These are phyloP conservation scores for Cladochytrium replicatum DNA, from an alignment of 192 early-diverging fungal genomes.

Conservation along the genomic window DNA sequence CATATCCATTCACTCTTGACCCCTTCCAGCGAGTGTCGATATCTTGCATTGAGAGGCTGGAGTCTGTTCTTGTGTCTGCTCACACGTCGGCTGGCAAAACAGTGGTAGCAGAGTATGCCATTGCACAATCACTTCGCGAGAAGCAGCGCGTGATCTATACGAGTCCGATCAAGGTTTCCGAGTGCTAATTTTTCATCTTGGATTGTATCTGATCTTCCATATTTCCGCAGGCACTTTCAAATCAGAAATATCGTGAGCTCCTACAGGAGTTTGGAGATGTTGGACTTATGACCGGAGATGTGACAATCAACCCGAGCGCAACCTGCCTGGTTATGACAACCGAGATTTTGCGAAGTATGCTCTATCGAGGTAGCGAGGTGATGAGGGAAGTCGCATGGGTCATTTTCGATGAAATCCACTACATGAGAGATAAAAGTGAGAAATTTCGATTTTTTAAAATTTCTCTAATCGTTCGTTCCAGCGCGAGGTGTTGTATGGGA, in stretches of 20 bases:
- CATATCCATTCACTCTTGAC: conserved; percentile 87
- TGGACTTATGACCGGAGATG: conserved; percentile 97
- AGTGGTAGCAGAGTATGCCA: conserved; percentile 98
- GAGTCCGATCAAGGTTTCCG: conserved; percentile 88
- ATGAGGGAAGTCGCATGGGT: conserved; percentile 97
- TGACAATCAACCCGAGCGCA: conserved; percentile 87
- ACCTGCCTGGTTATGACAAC: conserved; percentile 97
- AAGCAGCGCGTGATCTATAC: conserved; percentile 97
- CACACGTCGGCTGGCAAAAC: conserved; percentile 98
- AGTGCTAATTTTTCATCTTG: background rate
- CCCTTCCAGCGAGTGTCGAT: conserved; percentile 89
- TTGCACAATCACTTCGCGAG: conserved; percentile 72
- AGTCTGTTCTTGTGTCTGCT: conserved; percentile 91
- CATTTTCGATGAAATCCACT: conserved; percentile 97
- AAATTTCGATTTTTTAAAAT: background rate
- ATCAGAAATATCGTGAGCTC: conserved; percentile 97
- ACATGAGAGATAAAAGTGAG: conserved; percentile 85
- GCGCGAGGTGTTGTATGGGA: conserved; percentile 99
- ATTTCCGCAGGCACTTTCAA: conserved; percentile 67
- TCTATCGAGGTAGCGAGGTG: conserved; percentile 91
- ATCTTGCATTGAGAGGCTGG: conserved; percentile 77
- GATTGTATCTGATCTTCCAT: conserved; percentile 1
- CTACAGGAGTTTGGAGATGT: conserved; percentile 94
- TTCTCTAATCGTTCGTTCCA: conserved; percentile 18
- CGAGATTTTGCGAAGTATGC: conserved; percentile 94